Base-by-base conservation (phyloP, 2,329 filamentous ascomycete species). In the Calonectria leucothoes region DNA sequence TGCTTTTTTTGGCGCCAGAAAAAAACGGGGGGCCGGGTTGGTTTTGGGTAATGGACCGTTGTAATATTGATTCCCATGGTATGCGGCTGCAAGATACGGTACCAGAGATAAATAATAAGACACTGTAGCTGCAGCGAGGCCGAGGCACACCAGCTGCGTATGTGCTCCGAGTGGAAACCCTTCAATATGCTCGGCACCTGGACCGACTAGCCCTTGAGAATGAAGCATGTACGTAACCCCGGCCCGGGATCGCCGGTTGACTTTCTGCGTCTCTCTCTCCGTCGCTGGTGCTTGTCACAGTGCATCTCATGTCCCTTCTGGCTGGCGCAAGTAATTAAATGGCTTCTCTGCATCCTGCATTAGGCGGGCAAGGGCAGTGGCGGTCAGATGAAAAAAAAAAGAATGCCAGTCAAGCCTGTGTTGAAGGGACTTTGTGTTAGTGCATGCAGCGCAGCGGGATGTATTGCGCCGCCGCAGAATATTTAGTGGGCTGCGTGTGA, bases 181-280 rank as follows among this genome's bases (percentile, higher is more conserved):
- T 27, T 37, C 14, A 33, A 23, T n/a, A 52, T 49, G 49, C 48
- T 71, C 29, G 6, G 39, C n/a, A 48, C 35, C 29, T 20, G n/a
- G 27, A 31, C 61, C 23, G 27, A 31, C 69, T 17, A 31, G 49
- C 51, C 64, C 63, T 71, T 66, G 67, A 52, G 17, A 25, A 52
- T 33, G 27, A 29, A 14, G 49, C 17, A 20, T 12, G 37, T 29
- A 15, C 25, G 15, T 61, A 29, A 20, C 29, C 51, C 69, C 42
- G 52, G 51, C 25, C 63, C 69, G 64, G 69, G 69, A 66, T 66
- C 39, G 52, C 69, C 51, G 63, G 42, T 67, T 55, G 35, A 45
- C 52, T 39, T 61, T 61, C 12, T 35, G n/a, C n/a, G n/a, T 11
- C 27, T 52, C 25, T 52, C 12, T 31, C 25, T 49, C 25, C 5